Evolutionary conservation across 495 filamentous ascomycete species (phyloP).

Genomic region (Coniosporium apollinis): DNA sequence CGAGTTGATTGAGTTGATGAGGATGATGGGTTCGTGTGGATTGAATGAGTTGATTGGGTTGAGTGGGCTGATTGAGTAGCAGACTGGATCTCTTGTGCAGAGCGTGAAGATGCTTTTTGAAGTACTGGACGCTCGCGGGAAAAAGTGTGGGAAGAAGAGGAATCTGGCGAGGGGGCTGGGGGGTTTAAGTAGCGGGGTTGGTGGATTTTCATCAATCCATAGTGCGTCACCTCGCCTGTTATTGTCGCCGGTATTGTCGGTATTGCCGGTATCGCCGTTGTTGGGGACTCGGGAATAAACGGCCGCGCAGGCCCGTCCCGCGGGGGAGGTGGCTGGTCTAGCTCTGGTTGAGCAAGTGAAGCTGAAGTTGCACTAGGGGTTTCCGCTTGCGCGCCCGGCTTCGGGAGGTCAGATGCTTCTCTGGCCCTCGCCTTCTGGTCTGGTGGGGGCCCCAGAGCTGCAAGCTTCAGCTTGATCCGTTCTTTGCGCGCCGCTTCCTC

Average conservation of each 20-base stretch:
- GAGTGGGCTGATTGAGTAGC: too few relatives aligned
- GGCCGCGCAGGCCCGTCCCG: slow-evolving; percentile 12
- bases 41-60: too few relatives aligned
- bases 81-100: too few relatives aligned
- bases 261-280: not conserved
- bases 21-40: too few relatives aligned
- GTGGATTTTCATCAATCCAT: slow-evolving; percentile 21
- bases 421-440: too few relatives aligned
- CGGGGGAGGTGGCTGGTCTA: slow-evolving; percentile 5
- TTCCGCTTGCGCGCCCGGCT: too few relatives aligned
- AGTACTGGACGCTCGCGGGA: too few relatives aligned
- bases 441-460: slow-evolving; percentile 43
- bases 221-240: slow-evolving; percentile 15
- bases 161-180: slow-evolving; percentile 1
- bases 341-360: too few relatives aligned
- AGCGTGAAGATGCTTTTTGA: too few relatives aligned
- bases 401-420: too few relatives aligned
- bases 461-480: slow-evolving; percentile 69
- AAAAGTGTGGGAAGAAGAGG: slow-evolving; percentile 1
- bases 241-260: slow-evolving; percentile 2
- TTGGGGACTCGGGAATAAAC: not conserved
- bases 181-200: slow-evolving; percentile 15
- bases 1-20: too few relatives aligned
- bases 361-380: too few relatives aligned
- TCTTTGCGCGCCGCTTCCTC: slow-evolving; percentile 68